Evolutionary conservation across 2,329 filamentous ascomycete genomes (phyloP).

Genomic region (Sclerotinia trifoliorum): DNA sequence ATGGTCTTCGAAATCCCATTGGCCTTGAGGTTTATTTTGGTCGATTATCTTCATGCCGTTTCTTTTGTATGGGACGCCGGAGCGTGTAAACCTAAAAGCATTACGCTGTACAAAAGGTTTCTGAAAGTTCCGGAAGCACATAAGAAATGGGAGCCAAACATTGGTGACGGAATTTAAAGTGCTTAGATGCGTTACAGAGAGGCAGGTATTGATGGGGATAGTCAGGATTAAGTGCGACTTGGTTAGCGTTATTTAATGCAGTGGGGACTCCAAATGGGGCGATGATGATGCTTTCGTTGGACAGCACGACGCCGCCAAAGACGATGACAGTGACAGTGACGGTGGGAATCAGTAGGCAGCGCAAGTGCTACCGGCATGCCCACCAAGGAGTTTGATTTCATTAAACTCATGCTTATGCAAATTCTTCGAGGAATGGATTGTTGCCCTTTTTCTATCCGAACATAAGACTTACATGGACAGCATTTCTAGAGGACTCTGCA

Average conservation of each 20-base stretch:
- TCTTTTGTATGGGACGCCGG: neutral
- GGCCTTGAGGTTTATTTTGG: conserved; percentile 26
- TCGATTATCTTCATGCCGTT: conserved; percentile 21
- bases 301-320: neutral
- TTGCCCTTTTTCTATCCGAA: conserved; percentile 14
- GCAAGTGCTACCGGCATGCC: neutral
- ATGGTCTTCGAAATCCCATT: conserved; percentile 22
- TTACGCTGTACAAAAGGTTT: conserved; percentile 22
- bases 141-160: conserved; percentile 16
- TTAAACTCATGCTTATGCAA: neutral
- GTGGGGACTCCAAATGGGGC: conserved; percentile 25
- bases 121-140: conserved; percentile 23
- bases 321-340: neutral
- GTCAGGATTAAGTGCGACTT: conserved; percentile 25
- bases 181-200: conserved; percentile 22
- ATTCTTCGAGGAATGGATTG: conserved; percentile 15
- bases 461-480: conserved; percentile 18
- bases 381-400: neutral
- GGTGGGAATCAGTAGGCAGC: neutral
- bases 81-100: conserved; percentile 11
- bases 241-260: conserved; percentile 25
- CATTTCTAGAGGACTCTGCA: conserved; percentile 24
- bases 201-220: conserved; percentile 26
- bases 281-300: conserved; percentile 3
- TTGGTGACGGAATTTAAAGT: conserved; percentile 26